phyloP scores from a whole-genome alignment of 2,329 filamentous ascomycete genomes.

The Herpotrichia juniperi region DNA sequence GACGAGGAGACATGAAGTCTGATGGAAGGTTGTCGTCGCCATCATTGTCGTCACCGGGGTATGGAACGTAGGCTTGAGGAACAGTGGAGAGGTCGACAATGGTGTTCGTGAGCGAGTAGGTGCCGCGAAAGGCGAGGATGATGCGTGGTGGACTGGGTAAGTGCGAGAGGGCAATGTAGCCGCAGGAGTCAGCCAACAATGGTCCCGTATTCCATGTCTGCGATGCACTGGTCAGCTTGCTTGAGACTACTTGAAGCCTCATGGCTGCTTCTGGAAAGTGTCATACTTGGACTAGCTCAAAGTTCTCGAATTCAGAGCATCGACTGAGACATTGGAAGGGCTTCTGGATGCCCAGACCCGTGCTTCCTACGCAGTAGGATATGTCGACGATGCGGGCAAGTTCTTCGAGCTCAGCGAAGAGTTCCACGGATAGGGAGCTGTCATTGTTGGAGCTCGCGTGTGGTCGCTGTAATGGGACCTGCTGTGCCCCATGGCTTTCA shows the following conservation, averaged over 20 bases:
- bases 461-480: slow-evolving; percentile 36
- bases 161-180: slow-evolving; percentile 91
- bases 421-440: slow-evolving; percentile 59
- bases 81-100: slow-evolving; percentile 88
- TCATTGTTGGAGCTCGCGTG: slow-evolving; percentile 31
- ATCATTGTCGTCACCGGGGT: slow-evolving; percentile 63
- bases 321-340: slow-evolving; percentile 87
- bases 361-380: slow-evolving; percentile 86
- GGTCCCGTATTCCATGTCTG: slow-evolving; percentile 88
- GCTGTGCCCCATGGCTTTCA: slow-evolving; percentile 15
- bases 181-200: slow-evolving; percentile 87
- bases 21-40: slow-evolving; percentile 18
- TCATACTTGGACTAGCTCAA: slow-evolving; percentile 72
- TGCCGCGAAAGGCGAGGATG: slow-evolving; percentile 89
- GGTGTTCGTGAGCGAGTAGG: slow-evolving; percentile 91
- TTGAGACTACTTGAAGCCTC: background rate
- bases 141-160: slow-evolving; percentile 65
- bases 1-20: background rate
- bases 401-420: slow-evolving; percentile 86
- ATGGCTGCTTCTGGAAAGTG: background rate
- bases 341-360: slow-evolving; percentile 79
- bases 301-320: slow-evolving; percentile 80
- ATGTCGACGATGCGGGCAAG: slow-evolving; percentile 92
- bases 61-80: slow-evolving; percentile 89
- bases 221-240: slow-evolving; percentile 6